Evolutionary conservation across 768 basidiomycete genomes (phyloP), one percentile per base, ranked within the genome.

Genomic region (Brasilioporus rufonigricans): DNA sequence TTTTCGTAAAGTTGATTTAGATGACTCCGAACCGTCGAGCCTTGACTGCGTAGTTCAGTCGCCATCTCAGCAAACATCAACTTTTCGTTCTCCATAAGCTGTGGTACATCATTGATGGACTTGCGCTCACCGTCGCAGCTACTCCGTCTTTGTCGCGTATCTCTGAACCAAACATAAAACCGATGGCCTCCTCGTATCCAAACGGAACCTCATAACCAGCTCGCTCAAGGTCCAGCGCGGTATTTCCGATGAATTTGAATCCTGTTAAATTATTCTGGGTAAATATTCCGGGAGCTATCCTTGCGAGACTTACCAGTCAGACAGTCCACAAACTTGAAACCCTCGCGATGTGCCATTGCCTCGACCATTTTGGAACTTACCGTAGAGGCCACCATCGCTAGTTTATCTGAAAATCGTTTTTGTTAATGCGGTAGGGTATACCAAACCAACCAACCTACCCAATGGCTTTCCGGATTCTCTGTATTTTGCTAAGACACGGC

Each of bases 161-260:
- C 26, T 84, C 75, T 14, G 81, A 74, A 26, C 90, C 89, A 68
- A 92, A 85, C 91, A 93, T 93, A 65, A 82, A 95, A 4, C 93
- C 93, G 51, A 95, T 93, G 1, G 93, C 93, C 71, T 95, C 93
- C 65, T 95, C 93, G 63, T 95, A 95, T 11, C 86, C 91, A 63
- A 94, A 93, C 0, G 80, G 82, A 11, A 87, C 85, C 39, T 86
- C 80, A 62, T 80, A 90, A 2, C 91, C 92, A 36, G 83, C 71
- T 40, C 73, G 65, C 14, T 80, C 84, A 16, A 93, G 78, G 47
- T 76, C 72, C 33, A 91, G 71, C 4, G 87, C 89, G 10, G 84
- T 86, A 64, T 94, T 95, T 9, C 93, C 93, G 47, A 95, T 92
- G 65, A 82, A 93, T 71, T 95, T 95, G 73, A 95, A 95, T 2